These are phyloP conservation scores for Pseudopyricularia javanii DNA, from an alignment of 2,329 filamentous ascomycete species.

Conservation along the genomic window DNA sequence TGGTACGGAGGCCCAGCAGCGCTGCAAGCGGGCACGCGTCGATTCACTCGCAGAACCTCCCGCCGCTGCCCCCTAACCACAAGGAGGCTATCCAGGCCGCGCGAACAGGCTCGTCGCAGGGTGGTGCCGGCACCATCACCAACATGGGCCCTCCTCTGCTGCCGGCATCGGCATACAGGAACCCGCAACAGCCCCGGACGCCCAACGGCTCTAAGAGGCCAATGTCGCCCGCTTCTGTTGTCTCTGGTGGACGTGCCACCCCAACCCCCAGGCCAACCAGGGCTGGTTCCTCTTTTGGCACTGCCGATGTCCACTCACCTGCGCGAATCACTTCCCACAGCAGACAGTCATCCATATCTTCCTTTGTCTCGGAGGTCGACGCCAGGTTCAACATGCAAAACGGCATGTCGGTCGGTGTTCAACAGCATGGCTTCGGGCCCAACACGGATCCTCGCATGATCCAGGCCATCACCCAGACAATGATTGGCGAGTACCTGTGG, in stretches of 20 bases:
- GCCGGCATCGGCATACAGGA: conserved; percentile 59
- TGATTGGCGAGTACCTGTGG: conserved; percentile 99
- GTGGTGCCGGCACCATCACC: conserved; percentile 18
- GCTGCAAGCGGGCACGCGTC: conserved; percentile 49
- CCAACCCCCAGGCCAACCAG: conserved; percentile 41
- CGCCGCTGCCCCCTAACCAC: conserved; percentile 73
- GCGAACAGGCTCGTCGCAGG: conserved; percentile 40
- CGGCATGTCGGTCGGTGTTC: conserved; percentile 33
- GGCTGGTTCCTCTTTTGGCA: conserved; percentile 28
- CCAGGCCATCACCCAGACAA: conserved; percentile 96
- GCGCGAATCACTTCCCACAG: conserved; percentile 27
- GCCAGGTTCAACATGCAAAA: conserved; percentile 71
- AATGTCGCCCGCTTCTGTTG: conserved; percentile 30
- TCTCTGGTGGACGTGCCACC: conserved; percentile 30
- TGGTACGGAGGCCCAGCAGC: conserved; percentile 53
- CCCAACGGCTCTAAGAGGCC: conserved; percentile 38
- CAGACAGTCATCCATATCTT: conserved; percentile 79
- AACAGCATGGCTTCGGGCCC: conserved; percentile 47
- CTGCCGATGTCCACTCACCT: conserved; percentile 34
- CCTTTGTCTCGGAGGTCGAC: conserved; percentile 90
- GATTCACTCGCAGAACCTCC: conserved; percentile 26
- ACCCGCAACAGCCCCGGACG: conserved; percentile 42
- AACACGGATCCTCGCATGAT: conserved; percentile 95
- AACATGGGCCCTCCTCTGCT: conserved; percentile 75
- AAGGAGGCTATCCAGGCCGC: conserved; percentile 75